Base-by-base conservation (phyloP, 176 grass and related monocot genomes). In the Phyllostachys edulis region DNA sequence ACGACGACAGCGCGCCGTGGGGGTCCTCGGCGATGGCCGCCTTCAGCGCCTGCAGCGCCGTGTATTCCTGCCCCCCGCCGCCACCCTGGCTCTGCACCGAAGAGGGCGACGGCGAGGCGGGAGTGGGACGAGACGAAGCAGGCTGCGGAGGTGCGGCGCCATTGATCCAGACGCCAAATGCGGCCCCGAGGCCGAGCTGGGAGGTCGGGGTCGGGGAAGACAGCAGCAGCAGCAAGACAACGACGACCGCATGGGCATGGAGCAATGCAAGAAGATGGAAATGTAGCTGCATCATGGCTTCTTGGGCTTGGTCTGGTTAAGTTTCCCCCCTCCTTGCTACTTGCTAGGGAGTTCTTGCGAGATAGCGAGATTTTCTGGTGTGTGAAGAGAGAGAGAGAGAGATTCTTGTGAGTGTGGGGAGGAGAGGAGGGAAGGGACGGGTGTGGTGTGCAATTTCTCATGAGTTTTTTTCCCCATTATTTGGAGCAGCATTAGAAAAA, bases 1-100 rank as follows among this genome's bases (percentile, higher is more conserved):
- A 98, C 36, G 89, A 90, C 45, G 82, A 67, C 56, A 98, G 84
- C 15, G 87, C 86, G 37, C 89, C 88, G 11, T 27, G 67, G n/a
- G 89, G 90, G 75, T 98, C 95, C 14, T 93, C 90, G 1, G 85
- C 91, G 24, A 98, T 78, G 66, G 95, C 95, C 3, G 55, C 77
- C 69, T 93, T 98, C 82, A 94, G 85, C 47, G 89, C 87, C 61
- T 98, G 95, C 59, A 98, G 81, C 63, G 92, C 90, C 51, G 73
- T 21, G 86, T 82, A 98, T 63, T 97, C 92, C 34, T 82, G 56
- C 14, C 69, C 85, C 5, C 68, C 66, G 36, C 65, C 54, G 7
- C 49, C 51, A 55, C 82, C 85, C 41, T 51, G 46, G 52, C 27
- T 49, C 73, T 55, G 12, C 17, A 41, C 52, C 26, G 85, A 72